Evolutionary conservation across 2,329 filamentous ascomycete species (phyloP).

Genomic region (Colletotrichum sp.): DNA sequence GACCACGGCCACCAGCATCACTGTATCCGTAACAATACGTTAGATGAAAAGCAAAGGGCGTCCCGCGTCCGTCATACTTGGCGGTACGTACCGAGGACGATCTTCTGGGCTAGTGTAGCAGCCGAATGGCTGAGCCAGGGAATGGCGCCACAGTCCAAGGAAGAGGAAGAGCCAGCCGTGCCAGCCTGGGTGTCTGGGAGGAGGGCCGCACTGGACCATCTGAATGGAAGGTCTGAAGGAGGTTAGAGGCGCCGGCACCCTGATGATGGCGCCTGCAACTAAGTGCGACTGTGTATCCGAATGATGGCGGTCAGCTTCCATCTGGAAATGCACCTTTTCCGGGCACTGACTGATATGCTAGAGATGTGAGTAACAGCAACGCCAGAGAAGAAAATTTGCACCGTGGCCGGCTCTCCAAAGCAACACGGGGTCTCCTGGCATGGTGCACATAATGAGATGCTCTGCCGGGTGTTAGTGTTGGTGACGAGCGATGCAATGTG

Average conservation of each 20-base stretch:
- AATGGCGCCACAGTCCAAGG: conserved; percentile 3
- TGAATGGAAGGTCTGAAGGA: background rate
- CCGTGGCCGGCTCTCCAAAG: background rate
- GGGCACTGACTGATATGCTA: background rate
- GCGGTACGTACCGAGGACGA: conserved; percentile 15
- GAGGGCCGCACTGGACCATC: background rate
- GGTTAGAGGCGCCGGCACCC: background rate
- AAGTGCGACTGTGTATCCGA: background rate
- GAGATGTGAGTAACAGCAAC: background rate
- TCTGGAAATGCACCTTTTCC: background rate
- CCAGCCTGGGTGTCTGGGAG: background rate
- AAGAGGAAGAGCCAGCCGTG: background rate
- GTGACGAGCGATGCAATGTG: background rate
- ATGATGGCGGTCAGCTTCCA: background rate
- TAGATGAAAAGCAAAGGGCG: conserved; percentile 7
- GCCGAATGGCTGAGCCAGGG: conserved; percentile 11
- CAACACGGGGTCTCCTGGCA: background rate
- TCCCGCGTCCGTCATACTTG: background rate
- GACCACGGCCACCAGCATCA: background rate
- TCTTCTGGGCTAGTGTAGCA: conserved; percentile 8
- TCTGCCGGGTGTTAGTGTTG: background rate
- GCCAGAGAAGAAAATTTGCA: background rate
- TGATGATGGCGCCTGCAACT: background rate
- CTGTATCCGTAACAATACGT: conserved; percentile 14
- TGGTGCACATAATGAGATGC: background rate